These are phyloP conservation scores for Pulveroboletus frians DNA, from an alignment of 768 basidiomycete genomes.

Conservation along the genomic window DNA sequence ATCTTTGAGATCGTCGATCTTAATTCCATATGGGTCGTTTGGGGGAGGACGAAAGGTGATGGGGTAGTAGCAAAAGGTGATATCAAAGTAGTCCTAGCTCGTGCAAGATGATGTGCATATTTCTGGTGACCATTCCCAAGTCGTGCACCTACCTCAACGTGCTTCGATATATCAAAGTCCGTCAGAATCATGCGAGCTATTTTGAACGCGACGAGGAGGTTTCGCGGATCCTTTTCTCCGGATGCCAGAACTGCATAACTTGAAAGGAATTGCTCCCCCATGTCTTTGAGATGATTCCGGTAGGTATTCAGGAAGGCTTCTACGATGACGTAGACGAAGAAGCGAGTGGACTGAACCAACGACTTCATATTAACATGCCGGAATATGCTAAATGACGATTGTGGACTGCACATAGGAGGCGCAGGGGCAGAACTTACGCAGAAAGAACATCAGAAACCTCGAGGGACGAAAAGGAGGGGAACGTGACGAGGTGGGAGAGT, in stretches of 20 bases:
- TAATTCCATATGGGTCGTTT: constrained; percentile 90
- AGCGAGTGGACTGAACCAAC: constrained; percentile 77
- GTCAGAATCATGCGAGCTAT: constrained; percentile 81
- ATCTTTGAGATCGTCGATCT: constrained; percentile 74
- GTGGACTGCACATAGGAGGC: background rate
- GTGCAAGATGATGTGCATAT: background rate
- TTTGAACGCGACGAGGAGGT: constrained; percentile 84
- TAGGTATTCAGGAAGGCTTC: constrained; percentile 48
- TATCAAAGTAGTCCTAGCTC: constrained; percentile 79
- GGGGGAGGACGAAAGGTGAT: constrained; percentile 94
- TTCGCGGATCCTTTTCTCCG: constrained; percentile 96
- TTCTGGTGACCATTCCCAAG: background rate
- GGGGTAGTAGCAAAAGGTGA: constrained; percentile 97
- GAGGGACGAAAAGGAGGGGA: constrained; percentile 56
- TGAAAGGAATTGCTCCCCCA: constrained; percentile 68
- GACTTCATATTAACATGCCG: constrained; percentile 75
- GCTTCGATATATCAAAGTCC: constrained; percentile 75
- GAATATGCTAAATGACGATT: constrained; percentile 51
- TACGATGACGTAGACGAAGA: constrained; percentile 74
- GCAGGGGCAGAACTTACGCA: constrained; percentile 42
- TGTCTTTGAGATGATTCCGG: constrained; percentile 55
- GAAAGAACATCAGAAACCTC: constrained; percentile 58
- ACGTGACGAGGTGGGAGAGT: constrained; percentile 56
- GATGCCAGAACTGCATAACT: constrained; percentile 80
- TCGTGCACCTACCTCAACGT: constrained; percentile 62